Conservation (phyloP, 202 grass and related monocot species). For the Setaria viridis region DNA sequence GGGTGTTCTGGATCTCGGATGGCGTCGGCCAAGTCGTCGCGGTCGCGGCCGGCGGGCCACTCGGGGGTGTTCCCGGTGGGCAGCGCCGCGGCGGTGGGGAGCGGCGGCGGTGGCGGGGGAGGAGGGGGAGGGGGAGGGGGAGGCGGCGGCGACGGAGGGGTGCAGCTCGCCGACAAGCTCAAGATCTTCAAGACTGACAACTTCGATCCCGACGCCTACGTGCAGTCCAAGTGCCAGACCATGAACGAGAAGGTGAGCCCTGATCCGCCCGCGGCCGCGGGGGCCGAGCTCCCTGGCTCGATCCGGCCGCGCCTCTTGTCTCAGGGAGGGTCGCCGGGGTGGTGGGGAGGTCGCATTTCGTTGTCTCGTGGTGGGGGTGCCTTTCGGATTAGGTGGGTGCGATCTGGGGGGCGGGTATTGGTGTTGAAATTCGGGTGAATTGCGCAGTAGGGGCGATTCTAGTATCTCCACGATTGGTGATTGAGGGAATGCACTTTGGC, state of each 20-base stretch:
- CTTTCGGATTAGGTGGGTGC: background rate
- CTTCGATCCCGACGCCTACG: constrained; percentile 95
- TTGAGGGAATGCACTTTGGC: background rate
- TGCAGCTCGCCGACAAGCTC: constrained; percentile 97
- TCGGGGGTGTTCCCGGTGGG: constrained; percentile 69
- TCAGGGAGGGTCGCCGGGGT: background rate
- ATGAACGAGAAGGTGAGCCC: constrained; percentile 95
- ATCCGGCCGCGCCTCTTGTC: background rate
- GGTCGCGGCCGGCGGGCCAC: constrained; percentile 75
- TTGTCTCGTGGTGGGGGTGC: background rate
- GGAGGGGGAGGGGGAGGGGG: background rate
- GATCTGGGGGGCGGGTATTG: background rate
- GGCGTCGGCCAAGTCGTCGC: constrained; percentile 84
- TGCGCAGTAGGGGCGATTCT: background rate
- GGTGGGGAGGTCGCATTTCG: constrained; percentile 1
- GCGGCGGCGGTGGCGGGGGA: constrained; percentile 41
- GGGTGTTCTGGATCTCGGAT: constrained; percentile 55
- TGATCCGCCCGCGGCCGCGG: background rate
- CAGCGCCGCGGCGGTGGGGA: constrained; percentile 44
- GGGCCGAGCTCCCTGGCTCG: background rate
- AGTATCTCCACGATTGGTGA: background rate
- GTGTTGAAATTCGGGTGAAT: constrained; percentile 9
- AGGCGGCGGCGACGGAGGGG: constrained; percentile 57
- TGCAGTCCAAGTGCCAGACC: constrained; percentile 97
- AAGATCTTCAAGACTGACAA: constrained; percentile 99